Base-by-base conservation (phyloP, 176 grass and related monocot genomes). In the Sorghum bicolor region DNA sequence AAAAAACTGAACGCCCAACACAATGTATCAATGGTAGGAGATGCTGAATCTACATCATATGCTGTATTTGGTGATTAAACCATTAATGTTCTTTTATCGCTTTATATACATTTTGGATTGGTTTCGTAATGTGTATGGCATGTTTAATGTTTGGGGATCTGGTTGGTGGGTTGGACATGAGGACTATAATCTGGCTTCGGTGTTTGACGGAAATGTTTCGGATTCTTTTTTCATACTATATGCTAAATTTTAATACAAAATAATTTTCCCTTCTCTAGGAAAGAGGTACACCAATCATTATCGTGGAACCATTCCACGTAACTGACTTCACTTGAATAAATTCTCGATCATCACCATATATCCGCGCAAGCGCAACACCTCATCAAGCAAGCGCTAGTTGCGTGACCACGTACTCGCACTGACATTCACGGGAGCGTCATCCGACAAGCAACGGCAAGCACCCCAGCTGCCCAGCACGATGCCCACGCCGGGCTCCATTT, bases 401-500 rank as follows among this genome's bases (percentile, higher is more conserved):
- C 43, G 26, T 74, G 43, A 74, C 26, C 43, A 50, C 70, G 40
- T 45, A 72, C 69, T 44, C n/a, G 1, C 67, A 6, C 22, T 41
- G 20, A 0, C 67, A 6, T 17, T 7, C 15, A 10, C 58, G 15
- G n/a, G n/a, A n/a, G 61, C 61, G 40, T n/a, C 30, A 32, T 79
- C 26, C 61, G 61, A 64, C 39, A 64, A 37, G 8, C 19, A 57
- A 57, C 52, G 53, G 53, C n/a, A 40, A 26, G 74, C 74, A 14
- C 53, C 53, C 52, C 52, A n/a, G 52, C 52, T 57, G 52, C 52
- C 52, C 50, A 53, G 28, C 25, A 26, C 40, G 41, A 33, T 1
- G 5, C n/a, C 24, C 78, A 37, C 22, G n/a, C 31, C 47, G 79
- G 78, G 65, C 22, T 37, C 32, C 65, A 58, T 85, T 69, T 77